Evolutionary conservation across 306 rosid species (phyloP).

Genomic region (Vigna trinervia): DNA sequence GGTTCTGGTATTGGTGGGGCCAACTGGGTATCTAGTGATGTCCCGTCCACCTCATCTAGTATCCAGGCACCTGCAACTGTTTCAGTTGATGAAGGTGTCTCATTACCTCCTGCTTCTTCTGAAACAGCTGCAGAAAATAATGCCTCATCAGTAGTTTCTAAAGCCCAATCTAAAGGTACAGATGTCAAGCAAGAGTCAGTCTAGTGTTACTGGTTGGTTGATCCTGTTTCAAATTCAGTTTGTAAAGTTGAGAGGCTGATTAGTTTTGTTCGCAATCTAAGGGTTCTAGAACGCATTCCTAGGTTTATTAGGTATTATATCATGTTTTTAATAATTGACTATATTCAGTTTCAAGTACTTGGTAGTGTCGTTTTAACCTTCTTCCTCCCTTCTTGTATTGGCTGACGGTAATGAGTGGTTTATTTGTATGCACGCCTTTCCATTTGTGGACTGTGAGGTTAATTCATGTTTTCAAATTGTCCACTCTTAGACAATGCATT

Average conservation of each 20-base stretch:
- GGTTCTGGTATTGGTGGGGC: conserved; percentile 48
- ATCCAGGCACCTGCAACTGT: conserved; percentile 59
- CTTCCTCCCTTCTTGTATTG: neutral
- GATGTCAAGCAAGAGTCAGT: conserved; percentile 17
- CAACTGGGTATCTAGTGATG: conserved; percentile 53
- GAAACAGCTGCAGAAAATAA: conserved; percentile 48
- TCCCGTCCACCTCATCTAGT: conserved; percentile 58
- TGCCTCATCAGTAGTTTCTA: conserved; percentile 58
- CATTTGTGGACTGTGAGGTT: neutral
- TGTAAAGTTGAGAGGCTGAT: neutral
- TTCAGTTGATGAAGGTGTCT: conserved; percentile 51
- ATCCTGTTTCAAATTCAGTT: conserved; percentile 34
- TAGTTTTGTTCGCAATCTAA: conserved; percentile 2
- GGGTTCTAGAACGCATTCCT: neutral
- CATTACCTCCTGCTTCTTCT: conserved; percentile 49
- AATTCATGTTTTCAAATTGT: too few relatives aligned
- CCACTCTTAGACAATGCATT: too few relatives aligned
- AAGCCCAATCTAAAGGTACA: conserved; percentile 83
- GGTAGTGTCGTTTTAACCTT: conserved; percentile 34
- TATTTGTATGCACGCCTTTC: conserved; percentile 28
- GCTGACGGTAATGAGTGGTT: neutral
- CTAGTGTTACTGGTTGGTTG: conserved; percentile 27
- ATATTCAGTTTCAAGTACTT: conserved; percentile 25
- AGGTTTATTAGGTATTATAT: conserved; percentile 15
- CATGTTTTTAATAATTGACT: neutral